These are phyloP conservation scores for Podaxis sp. DNA, from an alignment of 768 basidiomycete species.

Conservation along the genomic window DNA sequence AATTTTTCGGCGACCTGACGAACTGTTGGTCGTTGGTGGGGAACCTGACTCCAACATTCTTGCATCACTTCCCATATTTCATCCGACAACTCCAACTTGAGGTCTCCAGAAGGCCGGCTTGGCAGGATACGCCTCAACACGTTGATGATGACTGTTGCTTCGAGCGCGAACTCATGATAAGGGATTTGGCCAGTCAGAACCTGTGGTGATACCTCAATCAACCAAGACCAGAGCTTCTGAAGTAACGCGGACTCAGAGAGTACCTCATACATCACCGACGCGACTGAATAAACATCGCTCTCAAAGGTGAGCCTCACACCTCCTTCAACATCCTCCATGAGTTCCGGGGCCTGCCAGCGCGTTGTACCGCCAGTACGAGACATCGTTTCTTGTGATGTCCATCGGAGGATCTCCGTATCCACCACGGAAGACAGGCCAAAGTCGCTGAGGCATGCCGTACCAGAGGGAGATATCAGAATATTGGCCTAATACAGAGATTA, in stretches of 20 bases:
- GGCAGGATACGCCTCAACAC: conserved; percentile 20
- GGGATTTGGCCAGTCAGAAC: conserved; percentile 26
- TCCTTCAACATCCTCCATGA: conserved; percentile 16
- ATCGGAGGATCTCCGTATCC: conserved; percentile 16
- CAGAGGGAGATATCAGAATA: conserved; percentile 20
- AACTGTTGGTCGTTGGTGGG: conserved; percentile 18
- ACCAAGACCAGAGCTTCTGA: neutral
- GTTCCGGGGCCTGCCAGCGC: conserved; percentile 24
- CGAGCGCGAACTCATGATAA: conserved; percentile 21
- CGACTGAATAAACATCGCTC: conserved; percentile 22
- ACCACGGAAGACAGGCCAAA: conserved; percentile 23
- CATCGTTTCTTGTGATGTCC: conserved; percentile 17
- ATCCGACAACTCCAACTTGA: conserved; percentile 17
- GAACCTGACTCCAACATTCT: conserved; percentile 23
- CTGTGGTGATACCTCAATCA: conserved; percentile 13
- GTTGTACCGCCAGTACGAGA: conserved; percentile 16
- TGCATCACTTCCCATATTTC: conserved; percentile 21
- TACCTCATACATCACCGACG: conserved; percentile 23
- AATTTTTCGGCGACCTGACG: neutral
- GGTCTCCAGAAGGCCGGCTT: conserved; percentile 14
- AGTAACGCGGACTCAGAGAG: neutral
- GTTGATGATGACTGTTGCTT: conserved; percentile 21
- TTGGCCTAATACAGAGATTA: conserved; percentile 19
- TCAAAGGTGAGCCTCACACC: conserved; percentile 7
- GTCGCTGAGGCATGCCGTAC: conserved; percentile 23